These are phyloP conservation scores for Umbelopsis isabellina DNA, from an alignment of 192 early-diverging fungal genomes.

Conservation along the genomic window DNA sequence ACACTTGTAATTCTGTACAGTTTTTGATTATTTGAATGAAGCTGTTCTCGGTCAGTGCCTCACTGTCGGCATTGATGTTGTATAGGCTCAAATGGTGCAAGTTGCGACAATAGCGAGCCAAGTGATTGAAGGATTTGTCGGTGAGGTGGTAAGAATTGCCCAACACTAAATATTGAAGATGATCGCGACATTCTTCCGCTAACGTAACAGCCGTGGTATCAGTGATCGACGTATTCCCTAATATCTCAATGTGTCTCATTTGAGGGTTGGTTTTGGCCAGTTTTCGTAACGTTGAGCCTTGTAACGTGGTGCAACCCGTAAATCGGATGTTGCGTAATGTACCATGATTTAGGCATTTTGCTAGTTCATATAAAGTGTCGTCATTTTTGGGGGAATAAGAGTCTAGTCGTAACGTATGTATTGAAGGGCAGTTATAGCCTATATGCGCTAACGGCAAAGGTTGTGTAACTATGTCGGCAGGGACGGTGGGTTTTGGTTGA, in stretches of 20 bases:
- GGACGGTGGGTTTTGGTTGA: not conserved
- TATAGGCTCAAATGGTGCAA: constrained; percentile 30
- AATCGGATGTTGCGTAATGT: constrained; percentile 22
- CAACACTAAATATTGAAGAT: constrained; percentile 29
- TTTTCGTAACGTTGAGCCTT: constrained; percentile 40
- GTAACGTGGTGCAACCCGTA: constrained; percentile 30
- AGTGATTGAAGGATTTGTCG: constrained; percentile 27
- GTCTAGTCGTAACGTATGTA: constrained; percentile 28
- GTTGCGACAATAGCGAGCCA: constrained; percentile 28
- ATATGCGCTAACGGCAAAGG: constrained; percentile 34
- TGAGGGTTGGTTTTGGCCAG: constrained; percentile 34
- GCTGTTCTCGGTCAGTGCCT: constrained; percentile 25
- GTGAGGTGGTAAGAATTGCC: constrained; percentile 37
- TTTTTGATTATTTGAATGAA: constrained; percentile 23
- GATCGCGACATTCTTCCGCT: constrained; percentile 32
- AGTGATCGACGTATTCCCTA: constrained; percentile 33
- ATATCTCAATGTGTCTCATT: constrained; percentile 29
- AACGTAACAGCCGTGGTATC: constrained; percentile 32
- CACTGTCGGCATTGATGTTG: constrained; percentile 29
- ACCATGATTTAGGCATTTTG: constrained; percentile 30
- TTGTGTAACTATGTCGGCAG: constrained; percentile 16
- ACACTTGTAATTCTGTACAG: constrained; percentile 17
- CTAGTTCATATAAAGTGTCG: constrained; percentile 42
- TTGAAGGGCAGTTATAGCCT: constrained; percentile 34
- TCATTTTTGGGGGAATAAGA: constrained; percentile 37